Conservation (phyloP, 108 stramenopile species). For the Fragilaria crotonensis region DNA sequence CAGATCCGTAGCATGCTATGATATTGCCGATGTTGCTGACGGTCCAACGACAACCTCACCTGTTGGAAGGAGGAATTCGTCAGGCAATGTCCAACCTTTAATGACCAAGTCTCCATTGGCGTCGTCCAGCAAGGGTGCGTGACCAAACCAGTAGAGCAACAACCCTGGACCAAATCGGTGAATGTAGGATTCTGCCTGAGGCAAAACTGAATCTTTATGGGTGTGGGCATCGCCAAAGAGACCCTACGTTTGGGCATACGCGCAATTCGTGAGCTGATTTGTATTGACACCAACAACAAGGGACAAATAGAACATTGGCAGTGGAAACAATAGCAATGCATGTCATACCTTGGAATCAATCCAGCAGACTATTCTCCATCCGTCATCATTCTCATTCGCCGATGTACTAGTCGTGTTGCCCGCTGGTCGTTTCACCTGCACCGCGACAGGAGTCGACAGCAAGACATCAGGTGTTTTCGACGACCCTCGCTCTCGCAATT, state of each 20-base stretch:
- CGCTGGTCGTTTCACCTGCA: conserved; percentile 14
- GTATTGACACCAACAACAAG: neutral
- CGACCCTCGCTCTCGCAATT: conserved; percentile 59
- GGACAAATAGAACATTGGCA: neutral
- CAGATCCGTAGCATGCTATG: too few species aligned
- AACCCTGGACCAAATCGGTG: conserved; percentile 81
- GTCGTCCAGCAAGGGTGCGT: conserved; percentile 67
- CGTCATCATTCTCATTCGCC: conserved; percentile 18
- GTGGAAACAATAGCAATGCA: neutral
- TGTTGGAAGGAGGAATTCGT: conserved; percentile 56
- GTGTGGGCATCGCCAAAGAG: conserved; percentile 65
- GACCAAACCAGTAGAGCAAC: conserved; percentile 83
- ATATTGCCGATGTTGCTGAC: too few species aligned
- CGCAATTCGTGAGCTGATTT: neutral
- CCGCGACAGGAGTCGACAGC: conserved; percentile 41
- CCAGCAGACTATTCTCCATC: conserved; percentile 80
- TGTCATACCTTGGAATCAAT: conserved; percentile 79
- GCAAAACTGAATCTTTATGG: conserved; percentile 59
- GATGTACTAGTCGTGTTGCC: conserved; percentile 2
- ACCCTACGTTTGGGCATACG: conserved; percentile 7
- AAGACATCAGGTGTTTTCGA: conserved; percentile 74
- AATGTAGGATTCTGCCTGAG: conserved; percentile 76
- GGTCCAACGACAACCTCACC: conserved; percentile 58
- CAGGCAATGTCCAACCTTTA: conserved; percentile 48
- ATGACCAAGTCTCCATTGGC: conserved; percentile 63